A percentile compares a stretch with the other conserved stretches of the same genome.
Evolutionary conservation across 768 basidiomycete species (phyloP).

Genomic region (Tricholoma flavovirens): DNA sequence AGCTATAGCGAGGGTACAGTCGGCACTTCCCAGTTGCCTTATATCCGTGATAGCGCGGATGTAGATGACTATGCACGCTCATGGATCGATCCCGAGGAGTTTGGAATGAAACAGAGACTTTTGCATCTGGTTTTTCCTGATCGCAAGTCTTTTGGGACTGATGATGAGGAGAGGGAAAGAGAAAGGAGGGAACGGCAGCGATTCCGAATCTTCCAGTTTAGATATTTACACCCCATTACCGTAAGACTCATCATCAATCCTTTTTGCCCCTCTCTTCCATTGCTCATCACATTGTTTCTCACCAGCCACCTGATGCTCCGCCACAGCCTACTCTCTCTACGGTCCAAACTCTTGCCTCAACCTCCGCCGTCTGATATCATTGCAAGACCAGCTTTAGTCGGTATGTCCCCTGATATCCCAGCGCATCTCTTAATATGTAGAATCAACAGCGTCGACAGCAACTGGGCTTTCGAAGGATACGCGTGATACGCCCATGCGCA

Average conservation of each 20-base stretch:
- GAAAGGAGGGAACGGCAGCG: constrained; percentile 27
- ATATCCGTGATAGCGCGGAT: neutral
- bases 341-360: constrained; percentile 52
- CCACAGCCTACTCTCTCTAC: constrained; percentile 60
- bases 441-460: no score
- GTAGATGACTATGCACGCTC: constrained; percentile 12
- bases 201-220: constrained; percentile 63
- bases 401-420: no score
- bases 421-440: no score
- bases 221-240: constrained; percentile 66
- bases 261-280: constrained; percentile 3
- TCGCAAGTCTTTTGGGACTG: neutral
- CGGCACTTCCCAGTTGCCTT: neutral
- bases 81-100: constrained; percentile 20
- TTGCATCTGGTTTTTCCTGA: neutral
- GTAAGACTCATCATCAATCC: constrained; percentile 41
- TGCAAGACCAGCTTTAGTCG: constrained; percentile 20
- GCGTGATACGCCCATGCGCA: constrained; percentile 50
- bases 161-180: neutral
- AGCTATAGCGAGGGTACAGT: neutral
- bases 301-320: constrained; percentile 59
- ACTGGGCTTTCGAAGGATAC: constrained; percentile 41
- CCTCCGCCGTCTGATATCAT: constrained; percentile 7
- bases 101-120: constrained; percentile 3
- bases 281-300: constrained; percentile 1